phyloP scores from a whole-genome alignment of 192 early-diverging fungal genomes.

The Podochytrium sp. region DNA sequence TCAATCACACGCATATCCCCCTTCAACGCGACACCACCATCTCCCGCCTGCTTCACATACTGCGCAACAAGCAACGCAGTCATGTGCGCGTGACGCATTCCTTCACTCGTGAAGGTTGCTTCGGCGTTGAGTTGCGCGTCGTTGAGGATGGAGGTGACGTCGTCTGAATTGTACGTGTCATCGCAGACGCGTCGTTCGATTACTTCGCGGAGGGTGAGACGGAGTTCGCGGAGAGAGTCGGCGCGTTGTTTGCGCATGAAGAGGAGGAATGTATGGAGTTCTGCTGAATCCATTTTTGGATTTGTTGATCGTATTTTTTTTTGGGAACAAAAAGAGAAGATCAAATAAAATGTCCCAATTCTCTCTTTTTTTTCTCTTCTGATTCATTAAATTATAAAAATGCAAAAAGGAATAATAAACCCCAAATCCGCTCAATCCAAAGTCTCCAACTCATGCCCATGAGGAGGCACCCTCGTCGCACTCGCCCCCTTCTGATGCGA shows the following conservation, averaged over 20 bases:
- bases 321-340: no score
- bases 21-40: background rate
- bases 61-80: slow-evolving; percentile 26
- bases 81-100: slow-evolving; percentile 32
- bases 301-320: background rate
- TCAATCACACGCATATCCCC: slow-evolving; percentile 22
- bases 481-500: background rate
- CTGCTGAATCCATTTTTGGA: background rate
- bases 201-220: slow-evolving; percentile 13
- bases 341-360: no score
- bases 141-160: slow-evolving; percentile 17
- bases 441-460: background rate
- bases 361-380: no score
- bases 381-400: background rate
- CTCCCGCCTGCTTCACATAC: slow-evolving; percentile 14
- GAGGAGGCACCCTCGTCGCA: no score
- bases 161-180: slow-evolving; percentile 25
- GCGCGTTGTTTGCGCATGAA: slow-evolving; percentile 28
- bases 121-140: slow-evolving; percentile 5
- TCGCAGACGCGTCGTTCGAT: slow-evolving; percentile 15
- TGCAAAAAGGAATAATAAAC: background rate
- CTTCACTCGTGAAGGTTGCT: slow-evolving; percentile 13
- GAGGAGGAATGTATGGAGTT: slow-evolving; percentile 9
- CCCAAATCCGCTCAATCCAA: background rate
- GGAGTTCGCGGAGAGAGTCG: slow-evolving; percentile 19